These are phyloP conservation scores for Stachybotrys chartarum DNA, from an alignment of 2,329 filamentous ascomycete species.

Conservation along the genomic window DNA sequence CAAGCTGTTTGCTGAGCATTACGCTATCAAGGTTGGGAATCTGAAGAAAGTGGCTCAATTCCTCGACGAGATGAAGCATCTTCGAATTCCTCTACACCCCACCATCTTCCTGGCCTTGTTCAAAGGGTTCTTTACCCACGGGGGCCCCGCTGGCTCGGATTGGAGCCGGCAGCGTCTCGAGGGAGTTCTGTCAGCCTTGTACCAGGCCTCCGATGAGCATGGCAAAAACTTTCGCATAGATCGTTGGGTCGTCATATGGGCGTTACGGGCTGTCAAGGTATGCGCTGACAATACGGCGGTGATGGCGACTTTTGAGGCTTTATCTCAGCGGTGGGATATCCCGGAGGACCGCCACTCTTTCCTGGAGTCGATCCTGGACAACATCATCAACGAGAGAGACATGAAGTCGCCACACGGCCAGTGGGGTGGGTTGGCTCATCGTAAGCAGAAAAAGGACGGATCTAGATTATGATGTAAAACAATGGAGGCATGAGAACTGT, in stretches of 20 bases:
- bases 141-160: conserved; percentile 51
- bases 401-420: conserved; percentile 18
- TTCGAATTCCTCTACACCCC: conserved; percentile 62
- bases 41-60: conserved; percentile 63
- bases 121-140: conserved; percentile 72
- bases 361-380: conserved; percentile 38
- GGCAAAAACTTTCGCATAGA: conserved; percentile 43
- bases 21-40: conserved; percentile 61
- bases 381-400: conserved; percentile 27
- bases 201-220: conserved; percentile 42
- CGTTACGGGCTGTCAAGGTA: conserved; percentile 55
- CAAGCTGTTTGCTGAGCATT: conserved; percentile 69
- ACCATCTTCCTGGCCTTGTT: conserved; percentile 76
- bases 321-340: conserved; percentile 41
- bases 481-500: background rate
- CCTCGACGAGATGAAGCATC: conserved; percentile 72
- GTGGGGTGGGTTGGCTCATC: conserved; percentile 14
- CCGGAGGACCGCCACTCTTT: conserved; percentile 32
- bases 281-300: conserved; percentile 47
- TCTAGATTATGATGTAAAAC: conserved; percentile 17
- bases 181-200: conserved; percentile 58
- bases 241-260: conserved; percentile 55
- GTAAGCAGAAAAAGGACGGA: conserved; percentile 18
- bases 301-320: conserved; percentile 44
- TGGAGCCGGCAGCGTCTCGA: conserved; percentile 70